Percentiles rank a stretch among this genome's conserved stretches.
Conservation (phyloP, 768 basidiomycete genomes). For the Punctularia strigosozonata region DNA sequence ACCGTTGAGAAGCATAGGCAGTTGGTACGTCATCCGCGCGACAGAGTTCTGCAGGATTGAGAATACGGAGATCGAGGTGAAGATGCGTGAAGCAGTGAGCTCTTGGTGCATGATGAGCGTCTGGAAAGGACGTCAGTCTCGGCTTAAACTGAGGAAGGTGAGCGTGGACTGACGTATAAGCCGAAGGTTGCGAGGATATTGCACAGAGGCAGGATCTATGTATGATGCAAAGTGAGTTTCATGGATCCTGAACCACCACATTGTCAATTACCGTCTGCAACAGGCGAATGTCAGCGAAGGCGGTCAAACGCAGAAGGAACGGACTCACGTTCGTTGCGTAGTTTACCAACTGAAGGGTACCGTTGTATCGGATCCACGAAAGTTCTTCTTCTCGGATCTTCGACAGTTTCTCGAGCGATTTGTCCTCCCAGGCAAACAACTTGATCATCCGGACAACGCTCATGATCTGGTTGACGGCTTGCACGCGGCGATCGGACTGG, state of each 20-base stretch:
- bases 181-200: not conserved
- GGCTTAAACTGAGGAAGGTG: no score
- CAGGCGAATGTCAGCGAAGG: not conserved
- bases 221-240: not conserved
- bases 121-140: not conserved
- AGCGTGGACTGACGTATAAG: no score
- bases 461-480: slow-evolving; percentile 21
- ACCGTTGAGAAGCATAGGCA: not conserved
- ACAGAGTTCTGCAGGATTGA: not conserved
- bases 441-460: slow-evolving; percentile 25
- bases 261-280: no score
- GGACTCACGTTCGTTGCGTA: not conserved
- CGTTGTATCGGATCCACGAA: not conserved
- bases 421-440: slow-evolving; percentile 28
- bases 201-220: not conserved
- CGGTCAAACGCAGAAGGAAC: not conserved
- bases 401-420: slow-evolving; percentile 11
- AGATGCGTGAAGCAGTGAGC: not conserved
- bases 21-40: not conserved
- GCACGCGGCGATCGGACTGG: slow-evolving; percentile 22
- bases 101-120: not conserved
- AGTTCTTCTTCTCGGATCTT: not conserved
- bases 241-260: no score
- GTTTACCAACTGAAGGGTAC: not conserved
- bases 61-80: not conserved